A percentile compares a stretch with the other conserved stretches of the same genome.
Conservation (phyloP, 306 rosid species). For the Arachis stenosperma region DNA sequence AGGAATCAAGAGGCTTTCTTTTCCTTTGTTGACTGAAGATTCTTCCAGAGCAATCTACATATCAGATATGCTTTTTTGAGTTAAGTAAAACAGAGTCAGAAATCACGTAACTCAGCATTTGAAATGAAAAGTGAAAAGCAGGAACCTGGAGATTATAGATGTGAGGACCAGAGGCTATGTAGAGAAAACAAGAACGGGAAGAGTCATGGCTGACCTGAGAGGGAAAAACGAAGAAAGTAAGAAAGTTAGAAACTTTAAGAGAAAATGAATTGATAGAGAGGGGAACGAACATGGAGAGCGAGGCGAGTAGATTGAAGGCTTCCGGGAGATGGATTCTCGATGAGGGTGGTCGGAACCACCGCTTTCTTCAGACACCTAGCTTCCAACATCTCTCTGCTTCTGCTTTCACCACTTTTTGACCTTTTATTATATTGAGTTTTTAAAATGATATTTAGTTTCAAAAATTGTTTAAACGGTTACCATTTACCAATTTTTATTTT, state of each 20-base stretch:
- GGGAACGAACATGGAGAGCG: conserved; percentile 59
- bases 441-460: too few species aligned
- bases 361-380: conserved; percentile 75
- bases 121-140: too few species aligned
- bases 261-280: background rate
- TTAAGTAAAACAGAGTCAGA: conserved; percentile 19
- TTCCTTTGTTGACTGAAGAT: conserved; percentile 66
- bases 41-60: conserved; percentile 62
- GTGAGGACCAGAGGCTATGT: conserved; percentile 78
- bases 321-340: conserved; percentile 78
- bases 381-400: conserved; percentile 47
- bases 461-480: too few species aligned
- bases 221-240: background rate
- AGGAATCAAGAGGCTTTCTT: conserved; percentile 83
- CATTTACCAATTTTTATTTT: too few species aligned
- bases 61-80: conserved; percentile 7
- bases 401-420: too few species aligned
- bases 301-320: conserved; percentile 84
- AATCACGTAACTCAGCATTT: background rate
- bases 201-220: conserved; percentile 53
- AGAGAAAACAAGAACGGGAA: conserved; percentile 53
- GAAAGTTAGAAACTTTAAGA: background rate
- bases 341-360: conserved; percentile 67
- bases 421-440: too few species aligned
- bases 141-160: conserved; percentile 72